Percentiles rank a stretch among this genome's conserved stretches.
These are phyloP conservation scores for Termitomyces heimii DNA, from an alignment of 768 basidiomycete species.

Conservation along the genomic window DNA sequence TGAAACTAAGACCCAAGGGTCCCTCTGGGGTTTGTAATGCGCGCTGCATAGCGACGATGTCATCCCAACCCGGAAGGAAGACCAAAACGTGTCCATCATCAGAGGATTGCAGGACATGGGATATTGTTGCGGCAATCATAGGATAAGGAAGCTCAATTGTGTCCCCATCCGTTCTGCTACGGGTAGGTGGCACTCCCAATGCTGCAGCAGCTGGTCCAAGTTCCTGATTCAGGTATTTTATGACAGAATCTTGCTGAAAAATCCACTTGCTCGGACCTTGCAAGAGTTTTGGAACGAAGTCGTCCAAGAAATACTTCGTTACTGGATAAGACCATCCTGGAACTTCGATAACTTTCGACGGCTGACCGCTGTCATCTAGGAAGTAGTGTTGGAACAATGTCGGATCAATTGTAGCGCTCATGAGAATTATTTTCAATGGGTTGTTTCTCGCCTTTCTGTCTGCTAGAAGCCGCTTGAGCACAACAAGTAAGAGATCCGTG, in stretches of 20 bases:
- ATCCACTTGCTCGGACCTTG: conserved; percentile 51
- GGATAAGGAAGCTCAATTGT: conserved; percentile 77
- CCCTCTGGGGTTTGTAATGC: conserved; percentile 44
- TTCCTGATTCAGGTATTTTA: conserved; percentile 69
- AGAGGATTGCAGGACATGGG: conserved; percentile 67
- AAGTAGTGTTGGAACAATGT: conserved; percentile 89
- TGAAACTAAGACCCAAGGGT: conserved; percentile 56
- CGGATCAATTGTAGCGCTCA: conserved; percentile 96
- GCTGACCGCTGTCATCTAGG: conserved; percentile 47
- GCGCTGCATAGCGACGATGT: conserved; percentile 71
- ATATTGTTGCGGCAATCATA: conserved; percentile 75
- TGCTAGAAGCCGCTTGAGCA: conserved; percentile 75
- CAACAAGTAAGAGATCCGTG: conserved; percentile 84
- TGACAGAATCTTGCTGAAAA: conserved; percentile 61
- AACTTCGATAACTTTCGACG: conserved; percentile 69
- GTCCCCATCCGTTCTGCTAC: conserved; percentile 22
- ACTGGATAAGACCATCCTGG: conserved; percentile 95
- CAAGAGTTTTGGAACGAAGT: conserved; percentile 53
- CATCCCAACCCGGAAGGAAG: conserved; percentile 92
- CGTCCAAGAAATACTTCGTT: conserved; percentile 72
- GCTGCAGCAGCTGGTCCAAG: conserved; percentile 31
- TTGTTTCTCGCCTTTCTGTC: conserved; percentile 66
- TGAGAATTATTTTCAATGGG: conserved; percentile 82
- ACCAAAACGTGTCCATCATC: conserved; percentile 85
- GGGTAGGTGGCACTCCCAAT: conserved; percentile 19